A percentile compares a stretch with the other conserved stretches of the same genome.
phyloP scores from a whole-genome alignment of 441 rosid genomes.

The Arabidopsis hybrid region DNA sequence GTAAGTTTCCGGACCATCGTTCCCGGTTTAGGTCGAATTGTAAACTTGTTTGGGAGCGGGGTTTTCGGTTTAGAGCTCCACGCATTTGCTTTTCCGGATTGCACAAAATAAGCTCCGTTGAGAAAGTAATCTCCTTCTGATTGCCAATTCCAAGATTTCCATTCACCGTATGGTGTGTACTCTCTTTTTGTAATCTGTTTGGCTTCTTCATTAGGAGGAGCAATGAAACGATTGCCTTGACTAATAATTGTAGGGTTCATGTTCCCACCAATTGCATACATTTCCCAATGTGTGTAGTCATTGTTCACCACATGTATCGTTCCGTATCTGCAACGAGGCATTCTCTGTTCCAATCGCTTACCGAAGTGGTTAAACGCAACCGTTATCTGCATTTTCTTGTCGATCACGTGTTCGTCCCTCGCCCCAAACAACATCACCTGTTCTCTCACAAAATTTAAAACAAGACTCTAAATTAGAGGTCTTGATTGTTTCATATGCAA shows the following conservation, averaged over 20 bases:
- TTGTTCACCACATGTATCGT: constrained; percentile 84
- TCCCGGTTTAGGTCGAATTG: constrained; percentile 50
- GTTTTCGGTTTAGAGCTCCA: constrained; percentile 32
- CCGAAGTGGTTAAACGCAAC: constrained; percentile 86
- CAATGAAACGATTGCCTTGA: constrained; percentile 83
- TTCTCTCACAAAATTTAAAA: constrained; percentile 20
- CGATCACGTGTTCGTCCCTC: constrained; percentile 48
- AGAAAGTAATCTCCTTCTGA: constrained; percentile 55
- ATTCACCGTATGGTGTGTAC: constrained; percentile 39
- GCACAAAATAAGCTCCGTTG: constrained; percentile 58
- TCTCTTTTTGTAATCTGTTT: constrained; percentile 56
- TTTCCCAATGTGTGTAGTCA: constrained; percentile 86
- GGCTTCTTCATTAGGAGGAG: constrained; percentile 62
- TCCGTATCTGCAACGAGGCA: constrained; percentile 70
- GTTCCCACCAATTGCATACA: constrained; percentile 89
- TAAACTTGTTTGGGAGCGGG: constrained; percentile 43
- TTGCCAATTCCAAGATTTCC: constrained; percentile 60
- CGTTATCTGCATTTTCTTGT: constrained; percentile 68
- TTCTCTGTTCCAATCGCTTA: constrained; percentile 66
- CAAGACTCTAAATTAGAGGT: neutral
- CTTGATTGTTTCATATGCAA: neutral
- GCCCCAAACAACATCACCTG: constrained; percentile 79
- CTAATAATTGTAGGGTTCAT: constrained; percentile 76
- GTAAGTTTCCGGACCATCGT: constrained; percentile 48
- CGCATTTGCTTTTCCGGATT: constrained; percentile 47